phyloP scores from a whole-genome alignment of 1,284 basidiomycete genomes.

The Heterobasidion irregulare region DNA sequence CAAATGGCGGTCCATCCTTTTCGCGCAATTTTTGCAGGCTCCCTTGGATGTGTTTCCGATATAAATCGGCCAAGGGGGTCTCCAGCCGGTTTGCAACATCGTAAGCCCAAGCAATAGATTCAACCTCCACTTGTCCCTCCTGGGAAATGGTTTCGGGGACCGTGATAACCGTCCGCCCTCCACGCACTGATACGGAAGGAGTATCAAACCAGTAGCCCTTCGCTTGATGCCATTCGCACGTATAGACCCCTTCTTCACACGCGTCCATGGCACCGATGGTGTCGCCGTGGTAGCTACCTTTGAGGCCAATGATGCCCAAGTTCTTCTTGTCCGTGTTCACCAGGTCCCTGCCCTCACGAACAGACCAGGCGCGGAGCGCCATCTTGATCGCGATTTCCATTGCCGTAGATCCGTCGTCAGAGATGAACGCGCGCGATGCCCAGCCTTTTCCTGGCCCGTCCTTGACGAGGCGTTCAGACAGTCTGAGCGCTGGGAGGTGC shows the following conservation, averaged over 20 bases:
- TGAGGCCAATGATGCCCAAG: constrained; percentile 80
- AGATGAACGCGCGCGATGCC: constrained; percentile 89
- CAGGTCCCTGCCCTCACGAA: constrained; percentile 20
- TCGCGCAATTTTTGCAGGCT: constrained; percentile 45
- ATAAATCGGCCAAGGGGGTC: constrained; percentile 56
- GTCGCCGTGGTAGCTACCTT: constrained; percentile 96
- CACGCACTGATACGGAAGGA: constrained; percentile 65
- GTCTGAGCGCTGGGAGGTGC: constrained; percentile 76
- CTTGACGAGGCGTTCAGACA: constrained; percentile 66
- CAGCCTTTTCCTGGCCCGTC: constrained; percentile 78
- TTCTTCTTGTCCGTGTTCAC: constrained; percentile 32
- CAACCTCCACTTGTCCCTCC: constrained; percentile 16
- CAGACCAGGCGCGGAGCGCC: constrained; percentile 74
- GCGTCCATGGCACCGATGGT: constrained; percentile 99
- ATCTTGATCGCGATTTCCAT: constrained; percentile 98
- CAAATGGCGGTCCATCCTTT: constrained; percentile 35
- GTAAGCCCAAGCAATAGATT: constrained; percentile 62
- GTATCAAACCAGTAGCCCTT: constrained; percentile 94
- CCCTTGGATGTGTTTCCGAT: constrained; percentile 52
- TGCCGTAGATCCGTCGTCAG: constrained; percentile 91
- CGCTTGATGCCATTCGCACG: constrained; percentile 94
- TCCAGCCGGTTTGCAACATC: constrained; percentile 58
- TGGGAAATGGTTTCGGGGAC: constrained; percentile 43
- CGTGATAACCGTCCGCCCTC: constrained; percentile 52
- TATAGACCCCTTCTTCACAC: constrained; percentile 85